phyloP scores from a whole-genome alignment of 2,329 filamentous ascomycete genomes.

The Fusarium annulatum region DNA sequence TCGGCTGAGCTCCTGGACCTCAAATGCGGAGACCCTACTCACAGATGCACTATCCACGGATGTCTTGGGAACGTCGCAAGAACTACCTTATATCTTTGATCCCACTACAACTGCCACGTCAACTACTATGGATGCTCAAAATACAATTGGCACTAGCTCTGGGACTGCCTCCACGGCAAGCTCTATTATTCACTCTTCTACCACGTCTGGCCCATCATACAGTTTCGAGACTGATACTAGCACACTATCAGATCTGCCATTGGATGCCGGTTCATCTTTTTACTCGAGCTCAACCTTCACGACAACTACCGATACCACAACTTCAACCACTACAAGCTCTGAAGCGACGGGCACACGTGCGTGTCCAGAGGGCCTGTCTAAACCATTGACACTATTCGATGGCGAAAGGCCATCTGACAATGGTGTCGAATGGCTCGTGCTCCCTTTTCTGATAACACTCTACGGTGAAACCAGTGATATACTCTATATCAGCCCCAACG shows the following conservation, averaged over 20 bases:
- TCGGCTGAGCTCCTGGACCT: background rate
- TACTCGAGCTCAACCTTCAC: background rate
- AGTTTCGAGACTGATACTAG: background rate
- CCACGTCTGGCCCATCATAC: background rate
- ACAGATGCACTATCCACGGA: background rate
- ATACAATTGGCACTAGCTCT: background rate
- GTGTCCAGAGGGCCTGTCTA: background rate
- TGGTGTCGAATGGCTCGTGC: background rate
- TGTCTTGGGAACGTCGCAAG: background rate
- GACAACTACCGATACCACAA: background rate
- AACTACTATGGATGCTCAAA: background rate
- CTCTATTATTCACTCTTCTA: background rate
- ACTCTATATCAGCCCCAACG: background rate
- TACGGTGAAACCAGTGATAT: background rate
- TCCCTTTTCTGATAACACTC: background rate
- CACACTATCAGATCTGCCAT: background rate
- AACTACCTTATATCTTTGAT: background rate
- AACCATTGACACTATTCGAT: background rate
- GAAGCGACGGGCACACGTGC: background rate
- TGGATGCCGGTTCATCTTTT: background rate
- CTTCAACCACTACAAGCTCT: background rate
- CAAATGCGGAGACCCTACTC: background rate
- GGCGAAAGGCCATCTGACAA: background rate
- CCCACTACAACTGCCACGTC: background rate
- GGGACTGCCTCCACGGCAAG: background rate